Evolutionary conservation across 306 rosid genomes (phyloP), one percentile per base, ranked within the genome.

Genomic region (Acacia confusa): DNA sequence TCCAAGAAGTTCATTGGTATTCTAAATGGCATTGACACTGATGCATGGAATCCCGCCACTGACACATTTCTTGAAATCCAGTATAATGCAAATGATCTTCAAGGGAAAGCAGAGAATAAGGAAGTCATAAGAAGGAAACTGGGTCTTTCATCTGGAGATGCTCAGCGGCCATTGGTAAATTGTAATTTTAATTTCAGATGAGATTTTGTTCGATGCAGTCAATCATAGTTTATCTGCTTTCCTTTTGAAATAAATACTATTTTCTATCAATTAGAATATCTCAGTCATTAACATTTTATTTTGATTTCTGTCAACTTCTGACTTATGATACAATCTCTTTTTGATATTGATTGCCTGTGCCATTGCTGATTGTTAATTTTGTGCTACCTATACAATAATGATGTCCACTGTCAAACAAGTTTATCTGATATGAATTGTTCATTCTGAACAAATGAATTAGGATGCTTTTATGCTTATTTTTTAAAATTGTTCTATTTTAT

Each of bases 21-120:
- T 89, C 88, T 95, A 44, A 95, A 95, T 87, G 99, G 99, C 74
- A 93, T 95, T 75, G 99, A 95, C 83, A 84, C 92, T 55, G 99
- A 93, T 84, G 84, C 89, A 58, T 95, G 99, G 99, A 91, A 95
- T 85, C 99, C 99, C 72, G 83, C 93, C 64, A 89, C 91, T 12
- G 98, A 93, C 84, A 50, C 81, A 67, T 88, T 78, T 85, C 94
- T 95, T 84, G 80, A 88, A 82, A 92, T 93, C 36, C 98, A 93
- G 85, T 95, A 90, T 89, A 89, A 77, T 44, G 93, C 92, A 68
- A 88, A 86, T 85, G 99, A 92, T 89, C 89, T 90, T 83, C 84
- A 85, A 50, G 99, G 99, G 77, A 95, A 95, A 83, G 81, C 85
- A 80, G 97, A 88, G 80, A 95, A 95, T 82, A 95, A 95, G 89